A percentile compares a stretch with the other conserved stretches of the same genome.
phyloP scores from a whole-genome alignment of 1,139 yeast genomes.

The Hyphopichia buzzinii region DNA sequence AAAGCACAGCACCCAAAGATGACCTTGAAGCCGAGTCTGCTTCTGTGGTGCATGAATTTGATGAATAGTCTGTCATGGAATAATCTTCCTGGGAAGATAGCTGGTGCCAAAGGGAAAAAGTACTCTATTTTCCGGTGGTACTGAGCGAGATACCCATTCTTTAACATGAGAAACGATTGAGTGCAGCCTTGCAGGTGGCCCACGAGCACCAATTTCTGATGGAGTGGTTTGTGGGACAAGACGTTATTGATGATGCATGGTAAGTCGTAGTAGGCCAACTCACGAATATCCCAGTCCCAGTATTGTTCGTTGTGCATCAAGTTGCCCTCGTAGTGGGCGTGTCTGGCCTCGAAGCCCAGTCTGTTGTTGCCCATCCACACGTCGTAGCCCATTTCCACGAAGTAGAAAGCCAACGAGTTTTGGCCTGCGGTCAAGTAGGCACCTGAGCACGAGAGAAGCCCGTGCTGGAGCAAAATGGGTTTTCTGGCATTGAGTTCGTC shows the following conservation, averaged over 20 bases:
- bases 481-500: conserved; percentile 27
- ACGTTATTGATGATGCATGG: conserved; percentile 69
- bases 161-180: conserved; percentile 64
- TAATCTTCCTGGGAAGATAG: conserved; percentile 79
- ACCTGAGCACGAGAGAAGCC: conserved; percentile 82
- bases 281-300: conserved; percentile 88
- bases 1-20: conserved; percentile 64
- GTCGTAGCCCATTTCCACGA: conserved; percentile 68
- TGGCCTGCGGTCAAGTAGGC: conserved; percentile 78
- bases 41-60: conserved; percentile 49
- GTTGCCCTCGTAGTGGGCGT: conserved; percentile 38
- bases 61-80: conserved; percentile 58
- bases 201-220: conserved; percentile 54
- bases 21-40: conserved; percentile 34
- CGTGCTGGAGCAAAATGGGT: conserved; percentile 81
- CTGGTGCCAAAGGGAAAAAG: conserved; percentile 84
- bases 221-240: conserved; percentile 37
- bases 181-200: conserved; percentile 96
- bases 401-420: conserved; percentile 67
- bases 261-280: conserved; percentile 75
- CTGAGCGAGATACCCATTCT: conserved; percentile 28
- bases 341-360: conserved; percentile 76
- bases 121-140: conserved; percentile 53
- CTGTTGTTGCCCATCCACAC: conserved; percentile 95
- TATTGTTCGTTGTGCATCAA: conserved; percentile 47